These are phyloP conservation scores for Phaffomyces antillensis DNA, from an alignment of 805 yeast genomes.

Conservation along the genomic window DNA sequence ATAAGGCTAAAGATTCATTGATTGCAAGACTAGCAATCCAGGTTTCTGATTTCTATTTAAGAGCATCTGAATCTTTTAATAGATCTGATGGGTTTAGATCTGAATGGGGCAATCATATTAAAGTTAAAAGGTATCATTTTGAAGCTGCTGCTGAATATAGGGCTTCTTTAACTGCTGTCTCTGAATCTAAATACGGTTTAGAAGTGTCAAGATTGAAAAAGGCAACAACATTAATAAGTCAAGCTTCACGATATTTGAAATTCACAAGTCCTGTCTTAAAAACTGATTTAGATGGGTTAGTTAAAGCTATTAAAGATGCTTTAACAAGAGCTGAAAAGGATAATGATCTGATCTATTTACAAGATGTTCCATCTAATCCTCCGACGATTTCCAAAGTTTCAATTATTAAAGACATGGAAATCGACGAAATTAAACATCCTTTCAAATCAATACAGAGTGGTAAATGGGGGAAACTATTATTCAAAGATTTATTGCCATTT, in stretches of 20 bases:
- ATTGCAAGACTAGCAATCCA: slow-evolving; percentile 61
- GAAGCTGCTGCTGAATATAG: slow-evolving; percentile 65
- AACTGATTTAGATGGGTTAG: slow-evolving; percentile 48
- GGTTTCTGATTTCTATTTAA: slow-evolving; percentile 48
- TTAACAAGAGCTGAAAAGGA: slow-evolving; percentile 61
- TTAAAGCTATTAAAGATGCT: slow-evolving; percentile 35
- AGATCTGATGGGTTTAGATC: slow-evolving; percentile 44
- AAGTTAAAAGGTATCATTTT: slow-evolving; percentile 58
- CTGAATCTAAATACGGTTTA: slow-evolving; percentile 54
- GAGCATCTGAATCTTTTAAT: slow-evolving; percentile 36
- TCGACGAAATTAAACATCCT: slow-evolving; percentile 31
- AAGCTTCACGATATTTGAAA: slow-evolving; percentile 33
- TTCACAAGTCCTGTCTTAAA: slow-evolving; percentile 37
- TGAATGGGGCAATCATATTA: slow-evolving; percentile 60
- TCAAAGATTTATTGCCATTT: slow-evolving; percentile 61
- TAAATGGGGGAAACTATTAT: slow-evolving; percentile 30
- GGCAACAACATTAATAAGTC: slow-evolving; percentile 32
- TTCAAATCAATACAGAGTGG: slow-evolving; percentile 16
- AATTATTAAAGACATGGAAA: slow-evolving; percentile 45
- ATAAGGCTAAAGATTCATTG: slow-evolving; percentile 47
- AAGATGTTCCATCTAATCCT: slow-evolving; percentile 49
- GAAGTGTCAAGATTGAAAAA: slow-evolving; percentile 53
- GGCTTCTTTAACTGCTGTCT: slow-evolving; percentile 42
- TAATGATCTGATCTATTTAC: slow-evolving; percentile 72
- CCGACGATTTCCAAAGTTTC: slow-evolving; percentile 40